Evolutionary conservation across 2,329 filamentous ascomycete species (phyloP).

Genomic region (Claviceps capensis): DNA sequence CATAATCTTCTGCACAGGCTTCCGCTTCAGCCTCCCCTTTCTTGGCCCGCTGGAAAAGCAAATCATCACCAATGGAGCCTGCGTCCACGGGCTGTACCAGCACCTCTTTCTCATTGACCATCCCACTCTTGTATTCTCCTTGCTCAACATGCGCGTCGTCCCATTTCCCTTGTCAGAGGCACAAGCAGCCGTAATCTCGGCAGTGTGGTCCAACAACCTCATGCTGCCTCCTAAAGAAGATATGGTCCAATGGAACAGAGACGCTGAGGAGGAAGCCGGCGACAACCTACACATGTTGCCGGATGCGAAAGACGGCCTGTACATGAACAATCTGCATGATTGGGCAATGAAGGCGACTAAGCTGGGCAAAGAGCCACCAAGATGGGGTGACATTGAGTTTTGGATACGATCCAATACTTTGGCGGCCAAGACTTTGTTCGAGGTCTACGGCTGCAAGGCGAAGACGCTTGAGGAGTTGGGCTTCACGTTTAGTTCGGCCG

Average conservation of each 20-base stretch:
- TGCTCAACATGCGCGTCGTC: constrained; percentile 70
- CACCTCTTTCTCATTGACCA: constrained; percentile 65
- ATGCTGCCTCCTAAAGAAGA: constrained; percentile 44
- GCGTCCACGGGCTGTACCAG: constrained; percentile 60
- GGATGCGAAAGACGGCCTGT: constrained; percentile 41
- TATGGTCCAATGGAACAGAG: constrained; percentile 58
- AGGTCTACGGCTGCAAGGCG: constrained; percentile 48
- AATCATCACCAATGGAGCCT: constrained; percentile 53
- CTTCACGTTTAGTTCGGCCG: constrained; percentile 32
- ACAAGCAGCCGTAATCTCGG: constrained; percentile 63
- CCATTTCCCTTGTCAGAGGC: constrained; percentile 72
- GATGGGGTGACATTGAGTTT: constrained; percentile 56
- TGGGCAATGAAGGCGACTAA: constrained; percentile 41
- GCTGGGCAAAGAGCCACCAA: constrained; percentile 52
- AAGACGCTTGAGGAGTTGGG: constrained; percentile 59
- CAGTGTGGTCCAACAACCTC: constrained; percentile 62
- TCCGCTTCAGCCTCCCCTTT: constrained; percentile 76
- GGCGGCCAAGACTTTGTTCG: constrained; percentile 59
- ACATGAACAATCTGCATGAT: constrained; percentile 55
- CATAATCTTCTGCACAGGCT: constrained; percentile 80
- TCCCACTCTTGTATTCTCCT: constrained; percentile 66
- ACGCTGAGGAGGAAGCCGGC: constrained; percentile 37
- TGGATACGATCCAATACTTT: constrained; percentile 60
- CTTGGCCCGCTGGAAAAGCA: constrained; percentile 31
- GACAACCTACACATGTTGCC: constrained; percentile 18